Base-by-base conservation (phyloP, 2,329 filamentous ascomycete species). In the Stachybotrys chartarum region DNA sequence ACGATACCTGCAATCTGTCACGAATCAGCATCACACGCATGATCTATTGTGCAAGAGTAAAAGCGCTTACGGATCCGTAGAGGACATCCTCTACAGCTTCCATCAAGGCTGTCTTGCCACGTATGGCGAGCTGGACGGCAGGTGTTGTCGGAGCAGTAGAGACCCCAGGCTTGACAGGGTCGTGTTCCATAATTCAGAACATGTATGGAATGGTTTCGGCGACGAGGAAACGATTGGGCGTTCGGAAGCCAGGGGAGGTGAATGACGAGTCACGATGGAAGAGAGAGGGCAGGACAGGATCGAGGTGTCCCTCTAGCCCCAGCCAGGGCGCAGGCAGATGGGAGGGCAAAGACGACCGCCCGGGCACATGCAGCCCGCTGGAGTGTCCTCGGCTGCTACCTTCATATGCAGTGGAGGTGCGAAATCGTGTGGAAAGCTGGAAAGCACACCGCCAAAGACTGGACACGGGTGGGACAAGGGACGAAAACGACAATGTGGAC, bases 71-170 rank as follows among this genome's bases (percentile, higher is more conserved):
- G 57, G 93, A 97, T 69, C 94, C 94, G 70, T 91, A 97, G 11
- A 87, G 68, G 55, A 99, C 83, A 67, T 97, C 92, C 71, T 96
- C 92, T 46, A 93, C 66, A 6, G 90, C 90, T 65, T 94, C 87
- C 63, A 78, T 72, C 10, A 74, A 69, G 32, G 77, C 75, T 7
- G 75, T 72, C 60, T 70, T 76, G 52, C 67, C 61, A 53, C 64
- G 67, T 45, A 69, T 56, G 17, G 64, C 59, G 45, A 72, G 56
- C n/a, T 62, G 60, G 42, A 66, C 53, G 58, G 66, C 65, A 50
- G 45, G 18, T 8, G 45, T 14, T 47, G 45, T 12, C 3, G 45
- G 7, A 47, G 45, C 45, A n/a, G 67, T 57, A 8, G 45, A 17
- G n/a, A 24, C 45, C 16, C 17, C 45, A 47, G 18, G 8, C 45